phyloP scores from a whole-genome alignment of 306 rosid species.

The Cucumis hystrix region DNA sequence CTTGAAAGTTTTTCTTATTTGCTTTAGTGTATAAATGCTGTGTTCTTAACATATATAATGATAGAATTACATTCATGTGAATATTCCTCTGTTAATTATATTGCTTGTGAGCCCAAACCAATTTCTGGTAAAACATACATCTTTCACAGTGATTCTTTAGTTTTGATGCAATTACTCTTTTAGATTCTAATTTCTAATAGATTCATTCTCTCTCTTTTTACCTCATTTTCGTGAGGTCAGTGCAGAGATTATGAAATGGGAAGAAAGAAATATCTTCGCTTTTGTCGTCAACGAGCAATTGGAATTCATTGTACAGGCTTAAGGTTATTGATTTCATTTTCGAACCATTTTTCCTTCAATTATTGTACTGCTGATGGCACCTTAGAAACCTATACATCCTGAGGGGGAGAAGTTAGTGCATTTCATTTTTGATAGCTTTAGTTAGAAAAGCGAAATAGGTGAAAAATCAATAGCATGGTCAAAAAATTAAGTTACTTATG shows the following conservation, averaged over 20 bases:
- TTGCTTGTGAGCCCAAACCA: background rate
- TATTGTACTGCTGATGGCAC: background rate
- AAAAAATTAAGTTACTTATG: background rate
- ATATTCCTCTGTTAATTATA: background rate
- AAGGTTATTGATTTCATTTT: background rate
- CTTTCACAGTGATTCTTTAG: background rate
- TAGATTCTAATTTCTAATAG: background rate
- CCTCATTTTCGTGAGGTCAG: conserved; percentile 2
- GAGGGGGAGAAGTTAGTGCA: background rate
- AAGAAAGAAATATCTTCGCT: conserved; percentile 25
- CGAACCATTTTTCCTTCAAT: background rate
- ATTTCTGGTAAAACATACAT: background rate
- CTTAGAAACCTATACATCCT: background rate
- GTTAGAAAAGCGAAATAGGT: background rate
- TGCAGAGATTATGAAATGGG: conserved; percentile 20
- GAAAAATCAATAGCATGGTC: background rate
- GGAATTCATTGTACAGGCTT: background rate
- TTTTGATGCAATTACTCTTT: background rate
- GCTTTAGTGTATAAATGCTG: background rate
- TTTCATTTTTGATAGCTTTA: background rate
- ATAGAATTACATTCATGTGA: background rate
- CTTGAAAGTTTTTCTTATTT: background rate
- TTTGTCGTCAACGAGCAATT: conserved; percentile 6
- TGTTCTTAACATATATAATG: background rate
- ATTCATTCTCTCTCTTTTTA: background rate